Conservation (phyloP, 495 filamentous ascomycete genomes). For the Neurospora tetrasperma region DNA sequence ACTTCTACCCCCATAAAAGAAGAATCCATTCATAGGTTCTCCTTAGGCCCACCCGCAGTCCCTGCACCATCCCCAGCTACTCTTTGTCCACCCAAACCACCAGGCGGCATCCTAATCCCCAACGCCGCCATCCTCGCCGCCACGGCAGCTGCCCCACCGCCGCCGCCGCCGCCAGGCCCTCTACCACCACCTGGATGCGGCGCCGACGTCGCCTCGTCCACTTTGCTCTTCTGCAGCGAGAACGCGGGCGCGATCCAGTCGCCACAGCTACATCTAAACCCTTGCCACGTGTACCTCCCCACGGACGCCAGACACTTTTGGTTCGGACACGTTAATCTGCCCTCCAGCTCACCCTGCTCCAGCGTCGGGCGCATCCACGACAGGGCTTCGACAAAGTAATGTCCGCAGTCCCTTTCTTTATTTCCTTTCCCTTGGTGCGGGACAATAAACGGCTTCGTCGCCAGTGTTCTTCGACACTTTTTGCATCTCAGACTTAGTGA, state of each 20-base stretch:
- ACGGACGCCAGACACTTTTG: constrained; percentile 65
- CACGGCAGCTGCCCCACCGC: constrained; percentile 7
- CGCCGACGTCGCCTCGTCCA: constrained; percentile 54
- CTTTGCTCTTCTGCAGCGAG: constrained; percentile 64
- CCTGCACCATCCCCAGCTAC: background rate
- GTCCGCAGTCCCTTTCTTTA: constrained; percentile 47
- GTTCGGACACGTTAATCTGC: constrained; percentile 74
- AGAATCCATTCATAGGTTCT: constrained; percentile 16
- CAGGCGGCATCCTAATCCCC: constrained; percentile 27
- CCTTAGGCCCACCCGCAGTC: constrained; percentile 1
- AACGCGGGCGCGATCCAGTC: constrained; percentile 90
- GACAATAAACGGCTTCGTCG: constrained; percentile 31
- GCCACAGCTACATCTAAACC: constrained; percentile 83
- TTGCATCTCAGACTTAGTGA: constrained; percentile 47
- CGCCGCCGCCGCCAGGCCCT: background rate
- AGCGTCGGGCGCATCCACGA: constrained; percentile 87
- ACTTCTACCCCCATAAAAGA: too few species aligned
- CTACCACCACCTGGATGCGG: background rate
- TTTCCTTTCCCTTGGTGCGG: constrained; percentile 23
- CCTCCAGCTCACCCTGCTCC: constrained; percentile 65
- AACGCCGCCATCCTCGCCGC: constrained; percentile 16
- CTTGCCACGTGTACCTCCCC: constrained; percentile 92
- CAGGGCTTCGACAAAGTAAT: constrained; percentile 81
- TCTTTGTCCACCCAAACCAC: background rate
- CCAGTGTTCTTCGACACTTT: constrained; percentile 49